phyloP scores from a whole-genome alignment of 1,284 basidiomycete species.

The Flammula alnicola region DNA sequence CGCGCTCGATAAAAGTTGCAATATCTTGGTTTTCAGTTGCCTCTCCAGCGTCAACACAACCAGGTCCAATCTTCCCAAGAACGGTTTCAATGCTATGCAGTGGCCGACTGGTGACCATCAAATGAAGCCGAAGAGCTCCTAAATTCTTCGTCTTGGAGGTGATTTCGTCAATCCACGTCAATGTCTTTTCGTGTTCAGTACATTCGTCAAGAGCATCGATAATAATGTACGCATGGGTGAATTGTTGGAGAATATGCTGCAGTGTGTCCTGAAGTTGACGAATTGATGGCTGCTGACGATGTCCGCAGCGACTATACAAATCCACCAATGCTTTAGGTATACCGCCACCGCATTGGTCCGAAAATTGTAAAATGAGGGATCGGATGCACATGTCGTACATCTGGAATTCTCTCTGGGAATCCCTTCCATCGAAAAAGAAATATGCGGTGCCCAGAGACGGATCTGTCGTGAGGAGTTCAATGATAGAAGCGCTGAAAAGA shows the following conservation, averaged over 20 bases:
- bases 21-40: background rate
- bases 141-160: background rate
- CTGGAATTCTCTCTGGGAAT: conserved; percentile 7
- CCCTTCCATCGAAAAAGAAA: conserved; percentile 14
- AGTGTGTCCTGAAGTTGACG: background rate
- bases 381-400: conserved; percentile 8
- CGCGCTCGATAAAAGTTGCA: background rate
- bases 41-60: background rate
- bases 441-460: background rate
- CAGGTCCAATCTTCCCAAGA: background rate
- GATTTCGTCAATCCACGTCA: background rate
- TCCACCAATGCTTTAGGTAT: background rate
- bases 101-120: background rate
- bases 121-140: too few relatives aligned
- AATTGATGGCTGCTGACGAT: background rate
- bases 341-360: background rate
- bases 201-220: conserved; percentile 16
- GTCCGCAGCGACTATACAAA: background rate
- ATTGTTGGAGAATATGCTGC: background rate
- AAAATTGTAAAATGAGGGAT: conserved; percentile 9
- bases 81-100: background rate
- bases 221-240: background rate
- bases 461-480: background rate
- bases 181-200: background rate
- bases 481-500: background rate